Conservation (phyloP, 208 protist species). For the Trypanosoma scelopori region DNA sequence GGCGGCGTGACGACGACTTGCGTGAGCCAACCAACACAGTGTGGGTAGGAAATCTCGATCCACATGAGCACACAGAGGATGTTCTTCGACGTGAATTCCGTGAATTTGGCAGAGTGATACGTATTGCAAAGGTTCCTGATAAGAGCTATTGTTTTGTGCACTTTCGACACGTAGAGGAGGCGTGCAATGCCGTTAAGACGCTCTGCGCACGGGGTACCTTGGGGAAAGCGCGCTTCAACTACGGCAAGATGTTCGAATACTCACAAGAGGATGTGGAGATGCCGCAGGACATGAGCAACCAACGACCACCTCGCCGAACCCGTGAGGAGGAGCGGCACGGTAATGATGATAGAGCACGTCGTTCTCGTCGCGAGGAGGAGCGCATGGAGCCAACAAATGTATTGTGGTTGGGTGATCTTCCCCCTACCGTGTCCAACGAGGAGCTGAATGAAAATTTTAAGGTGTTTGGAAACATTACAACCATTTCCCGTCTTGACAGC, state of each 20-base stretch:
- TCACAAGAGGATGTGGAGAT: conserved; percentile 62
- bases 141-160: conserved; percentile 88
- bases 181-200: conserved; percentile 60
- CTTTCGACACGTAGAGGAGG: conserved; percentile 79
- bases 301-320: conserved; percentile 15
- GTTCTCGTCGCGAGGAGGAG: conserved; percentile 55
- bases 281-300: conserved; percentile 40
- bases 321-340: conserved; percentile 30
- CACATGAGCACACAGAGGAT: conserved; percentile 44
- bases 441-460: conserved; percentile 80
- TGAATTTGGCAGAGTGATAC: conserved; percentile 82
- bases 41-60: conserved; percentile 83
- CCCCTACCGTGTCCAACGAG: conserved; percentile 61
- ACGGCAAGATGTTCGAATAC: conserved; percentile 87
- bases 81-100: conserved; percentile 55
- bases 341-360: conserved; percentile 32
- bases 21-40: conserved; percentile 88
- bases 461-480: conserved; percentile 67
- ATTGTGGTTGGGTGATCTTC: conserved; percentile 78
- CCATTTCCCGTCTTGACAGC: conserved; percentile 64
- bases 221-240: conserved; percentile 70
- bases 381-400: conserved; percentile 71
- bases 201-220: conserved; percentile 59
- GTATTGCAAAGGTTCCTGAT: conserved; percentile 61
- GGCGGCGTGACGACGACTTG: conserved; percentile 32